These are phyloP conservation scores for Aureobasidium sp. DNA, from an alignment of 2,329 filamentous ascomycete genomes.

Conservation along the genomic window DNA sequence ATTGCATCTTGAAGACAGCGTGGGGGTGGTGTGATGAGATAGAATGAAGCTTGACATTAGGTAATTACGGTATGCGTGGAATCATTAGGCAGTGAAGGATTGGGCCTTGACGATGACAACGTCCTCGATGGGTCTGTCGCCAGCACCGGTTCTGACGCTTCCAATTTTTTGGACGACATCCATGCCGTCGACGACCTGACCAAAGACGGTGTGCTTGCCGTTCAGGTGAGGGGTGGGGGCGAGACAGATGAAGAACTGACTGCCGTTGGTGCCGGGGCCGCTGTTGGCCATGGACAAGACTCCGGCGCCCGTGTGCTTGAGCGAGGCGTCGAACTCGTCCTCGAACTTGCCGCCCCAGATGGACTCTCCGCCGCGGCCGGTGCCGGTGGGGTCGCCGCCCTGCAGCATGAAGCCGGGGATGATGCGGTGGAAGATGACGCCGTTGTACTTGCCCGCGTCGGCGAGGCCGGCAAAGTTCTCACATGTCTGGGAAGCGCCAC, in stretches of 20 bases:
- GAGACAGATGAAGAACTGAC: constrained; percentile 96
- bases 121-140: constrained; percentile 73
- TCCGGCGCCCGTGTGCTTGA: constrained; percentile 73
- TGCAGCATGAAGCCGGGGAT: constrained; percentile 98
- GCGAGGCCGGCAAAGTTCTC: constrained; percentile 31
- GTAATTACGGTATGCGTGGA: neutral
- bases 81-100: constrained; percentile 7
- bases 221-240: constrained; percentile 81
- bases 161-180: constrained; percentile 90
- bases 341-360: constrained; percentile 85
- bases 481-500: constrained; percentile 23
- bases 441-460: constrained; percentile 29
- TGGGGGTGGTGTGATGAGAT: neutral
- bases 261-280: constrained; percentile 87
- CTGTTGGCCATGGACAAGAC: constrained; percentile 95
- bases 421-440: constrained; percentile 49
- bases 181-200: constrained; percentile 81
- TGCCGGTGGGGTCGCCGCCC: constrained; percentile 88
- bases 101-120: constrained; percentile 56
- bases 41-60: neutral
- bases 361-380: constrained; percentile 72
- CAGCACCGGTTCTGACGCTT: constrained; percentile 70
- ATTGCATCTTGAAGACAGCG: neutral
- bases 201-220: constrained; percentile 92
- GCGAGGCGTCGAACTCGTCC: constrained; percentile 80